phyloP scores from a whole-genome alignment of 305 asterid genomes.

The Solanum hybrid region DNA sequence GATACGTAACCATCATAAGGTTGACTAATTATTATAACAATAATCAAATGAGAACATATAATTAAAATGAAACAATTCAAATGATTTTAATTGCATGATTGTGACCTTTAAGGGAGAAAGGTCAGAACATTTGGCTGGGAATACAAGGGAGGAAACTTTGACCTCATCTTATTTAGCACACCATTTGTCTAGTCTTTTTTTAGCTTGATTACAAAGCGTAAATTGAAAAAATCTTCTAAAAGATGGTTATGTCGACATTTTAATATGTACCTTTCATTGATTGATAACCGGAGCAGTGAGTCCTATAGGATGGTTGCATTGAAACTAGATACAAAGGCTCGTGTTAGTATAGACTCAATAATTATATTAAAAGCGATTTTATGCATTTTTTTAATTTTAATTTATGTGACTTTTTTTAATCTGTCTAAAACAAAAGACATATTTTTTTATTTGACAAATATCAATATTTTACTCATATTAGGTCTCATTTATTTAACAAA shows the following conservation, averaged over 20 bases:
- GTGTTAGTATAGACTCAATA: not conserved
- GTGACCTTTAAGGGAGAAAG: not conserved
- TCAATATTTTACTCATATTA: not conserved
- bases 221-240: not conserved
- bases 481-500: not conserved
- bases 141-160: not conserved
- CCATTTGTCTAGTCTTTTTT: not conserved
- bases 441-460: not conserved
- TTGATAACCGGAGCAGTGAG: not conserved
- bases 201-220: not conserved
- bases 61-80: not conserved
- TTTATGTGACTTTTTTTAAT: too few relatives aligned
- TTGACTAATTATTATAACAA: not conserved
- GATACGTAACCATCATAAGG: not conserved
- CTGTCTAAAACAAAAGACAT: not conserved
- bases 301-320: not conserved
- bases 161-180: not conserved
- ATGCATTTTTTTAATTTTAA: not conserved
- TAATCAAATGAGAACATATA: not conserved
- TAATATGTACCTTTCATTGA: not conserved
- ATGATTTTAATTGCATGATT: not conserved
- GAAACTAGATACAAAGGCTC: not conserved
- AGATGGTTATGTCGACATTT: not conserved
- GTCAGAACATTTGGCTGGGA: not conserved
- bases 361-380: not conserved